Conservation (phyloP, 441 rosid species). For the Monsonia emarginata region DNA sequence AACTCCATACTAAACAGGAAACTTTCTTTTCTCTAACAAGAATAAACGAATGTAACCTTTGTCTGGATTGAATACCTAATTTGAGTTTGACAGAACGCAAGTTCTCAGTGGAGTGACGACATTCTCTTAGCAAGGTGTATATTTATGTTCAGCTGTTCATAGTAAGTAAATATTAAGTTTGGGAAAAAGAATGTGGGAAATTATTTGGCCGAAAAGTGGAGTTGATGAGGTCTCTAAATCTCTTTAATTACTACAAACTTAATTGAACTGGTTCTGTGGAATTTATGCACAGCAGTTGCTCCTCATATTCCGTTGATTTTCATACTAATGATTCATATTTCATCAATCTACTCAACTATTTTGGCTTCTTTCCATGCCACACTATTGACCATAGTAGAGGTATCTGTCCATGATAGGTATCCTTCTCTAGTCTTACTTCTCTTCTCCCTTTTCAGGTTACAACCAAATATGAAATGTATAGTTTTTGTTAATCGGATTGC, state of each 20-base stretch:
- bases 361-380: not conserved
- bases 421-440: constrained; percentile 17
- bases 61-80: no score
- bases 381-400: not conserved
- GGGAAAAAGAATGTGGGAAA: not conserved
- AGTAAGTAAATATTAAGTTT: no score
- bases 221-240: not conserved
- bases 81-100: no score
- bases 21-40: no score
- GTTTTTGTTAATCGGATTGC: constrained; percentile 86
- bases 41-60: no score
- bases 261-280: not conserved
- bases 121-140: no score
- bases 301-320: not conserved
- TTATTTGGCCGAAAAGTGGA: not conserved
- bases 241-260: not conserved
- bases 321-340: not conserved
- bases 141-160: no score
- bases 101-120: no score
- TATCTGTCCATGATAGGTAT: not conserved
- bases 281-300: not conserved
- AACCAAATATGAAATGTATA: constrained; percentile 75
- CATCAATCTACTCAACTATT: not conserved
- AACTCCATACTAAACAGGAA: no score
- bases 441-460: constrained; percentile 47